A percentile compares a stretch with the other conserved stretches of the same genome.
phyloP scores from a whole-genome alignment of 164 flowering plant species.

The Stephania cephalantha region DNA sequence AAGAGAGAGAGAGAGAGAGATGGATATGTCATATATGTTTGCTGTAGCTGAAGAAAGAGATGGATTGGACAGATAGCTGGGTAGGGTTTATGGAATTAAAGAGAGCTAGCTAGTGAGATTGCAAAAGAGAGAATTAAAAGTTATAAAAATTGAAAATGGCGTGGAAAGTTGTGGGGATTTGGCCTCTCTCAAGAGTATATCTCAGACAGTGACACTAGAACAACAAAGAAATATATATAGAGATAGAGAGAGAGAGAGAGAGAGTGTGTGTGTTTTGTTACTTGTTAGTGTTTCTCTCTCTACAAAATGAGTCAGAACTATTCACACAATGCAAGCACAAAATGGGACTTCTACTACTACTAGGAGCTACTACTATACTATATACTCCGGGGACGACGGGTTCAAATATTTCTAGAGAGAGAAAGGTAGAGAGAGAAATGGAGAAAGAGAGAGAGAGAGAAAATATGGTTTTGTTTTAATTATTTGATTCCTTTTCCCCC shows the following conservation, averaged over 20 bases:
- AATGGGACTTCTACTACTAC: slow-evolving; percentile 22
- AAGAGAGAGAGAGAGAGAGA: background rate
- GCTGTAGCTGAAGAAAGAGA: background rate
- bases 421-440: background rate
- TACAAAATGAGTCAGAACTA: background rate
- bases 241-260: slow-evolving; percentile 2
- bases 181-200: slow-evolving; percentile 49
- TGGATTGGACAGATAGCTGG: slow-evolving; percentile 3
- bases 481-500: slow-evolving; percentile 50
- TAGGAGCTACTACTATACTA: slow-evolving; percentile 7
- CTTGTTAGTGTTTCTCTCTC: too few species aligned
- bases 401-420: slow-evolving; percentile 26
- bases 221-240: slow-evolving; percentile 2
- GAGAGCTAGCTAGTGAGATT: too few species aligned
- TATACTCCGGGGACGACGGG: slow-evolving; percentile 62
- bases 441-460: background rate
- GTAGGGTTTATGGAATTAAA: background rate
- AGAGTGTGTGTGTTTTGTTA: background rate
- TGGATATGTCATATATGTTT: background rate
- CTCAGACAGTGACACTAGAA: slow-evolving; percentile 64
- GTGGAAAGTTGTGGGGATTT: slow-evolving; percentile 24
- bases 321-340: slow-evolving; percentile 14
- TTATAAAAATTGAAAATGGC: slow-evolving; percentile 20
- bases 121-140: slow-evolving; percentile 4
- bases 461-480: slow-evolving; percentile 14